Evolutionary conservation across 441 rosid genomes (phyloP).

Genomic region (Eutrema salsugineum): DNA sequence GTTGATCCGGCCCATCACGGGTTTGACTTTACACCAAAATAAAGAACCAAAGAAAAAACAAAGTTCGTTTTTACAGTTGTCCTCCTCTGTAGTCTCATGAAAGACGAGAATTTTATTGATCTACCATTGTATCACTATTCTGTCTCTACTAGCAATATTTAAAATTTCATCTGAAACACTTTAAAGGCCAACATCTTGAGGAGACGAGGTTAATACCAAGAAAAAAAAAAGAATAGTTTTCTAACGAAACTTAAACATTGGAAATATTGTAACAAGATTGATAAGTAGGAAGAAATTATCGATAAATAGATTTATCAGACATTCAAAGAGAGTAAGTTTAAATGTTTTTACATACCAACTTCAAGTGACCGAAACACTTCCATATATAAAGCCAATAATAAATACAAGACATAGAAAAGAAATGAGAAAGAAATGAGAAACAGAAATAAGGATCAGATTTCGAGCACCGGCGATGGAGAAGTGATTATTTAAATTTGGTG

Average conservation of each 20-base stretch:
- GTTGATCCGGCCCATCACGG: not conserved
- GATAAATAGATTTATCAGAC: not conserved
- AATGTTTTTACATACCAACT: not conserved
- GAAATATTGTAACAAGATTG: not conserved
- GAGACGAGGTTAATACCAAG: not conserved
- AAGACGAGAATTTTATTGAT: not conserved
- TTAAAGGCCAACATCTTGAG: conserved; percentile 3
- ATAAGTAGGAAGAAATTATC: not conserved
- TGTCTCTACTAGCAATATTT: not conserved
- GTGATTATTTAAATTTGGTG: not conserved
- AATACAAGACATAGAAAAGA: not conserved
- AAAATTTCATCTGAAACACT: not conserved
- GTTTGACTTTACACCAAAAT: not conserved
- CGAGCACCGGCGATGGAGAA: not conserved
- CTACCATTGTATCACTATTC: not conserved
- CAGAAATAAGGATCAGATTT: not conserved
- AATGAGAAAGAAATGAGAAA: not conserved
- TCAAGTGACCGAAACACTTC: not conserved
- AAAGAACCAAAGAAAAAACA: not conserved
- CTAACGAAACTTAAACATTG: not conserved
- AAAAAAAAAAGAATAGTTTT: not conserved
- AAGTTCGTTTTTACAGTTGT: not conserved
- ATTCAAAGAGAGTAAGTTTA: not conserved
- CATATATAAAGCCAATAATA: not conserved
- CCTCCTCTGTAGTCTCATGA: not conserved